These are phyloP conservation scores for Phlebiopsis gigantea DNA, from an alignment of 768 basidiomycete genomes.

Conservation along the genomic window DNA sequence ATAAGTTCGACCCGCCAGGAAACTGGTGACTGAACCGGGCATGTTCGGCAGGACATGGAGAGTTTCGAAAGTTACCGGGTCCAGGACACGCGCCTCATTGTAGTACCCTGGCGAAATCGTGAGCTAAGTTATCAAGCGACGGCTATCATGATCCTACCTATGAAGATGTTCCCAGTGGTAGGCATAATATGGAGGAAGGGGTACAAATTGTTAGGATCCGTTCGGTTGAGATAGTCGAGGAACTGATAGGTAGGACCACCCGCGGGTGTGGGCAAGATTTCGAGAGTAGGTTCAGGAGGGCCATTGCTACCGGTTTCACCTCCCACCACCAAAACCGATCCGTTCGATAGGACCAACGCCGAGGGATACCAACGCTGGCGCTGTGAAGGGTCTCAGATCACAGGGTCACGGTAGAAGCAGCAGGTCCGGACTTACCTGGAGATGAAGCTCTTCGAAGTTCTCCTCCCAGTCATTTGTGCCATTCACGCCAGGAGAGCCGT, in stretches of 20 bases:
- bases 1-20: conserved; percentile 71
- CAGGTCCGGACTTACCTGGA: conserved; percentile 49
- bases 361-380: conserved; percentile 70
- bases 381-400: conserved; percentile 24
- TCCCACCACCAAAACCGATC: conserved; percentile 67
- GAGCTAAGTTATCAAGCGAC: not conserved
- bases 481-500: conserved; percentile 62
- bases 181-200: conserved; percentile 74
- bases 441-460: conserved; percentile 45
- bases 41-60: conserved; percentile 59
- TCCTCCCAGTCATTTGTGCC: conserved; percentile 81
- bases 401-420: not conserved
- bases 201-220: conserved; percentile 78
- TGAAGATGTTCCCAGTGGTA: conserved; percentile 54
- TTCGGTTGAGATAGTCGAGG: conserved; percentile 63
- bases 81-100: conserved; percentile 75
- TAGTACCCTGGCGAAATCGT: conserved; percentile 50
- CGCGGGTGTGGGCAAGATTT: conserved; percentile 60
- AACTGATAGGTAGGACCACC: conserved; percentile 51
- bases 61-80: conserved; percentile 62
- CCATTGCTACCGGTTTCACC: conserved; percentile 73
- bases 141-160: conserved; percentile 39
- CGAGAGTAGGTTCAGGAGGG: conserved; percentile 59
- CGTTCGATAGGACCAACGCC: conserved; percentile 66
- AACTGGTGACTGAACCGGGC: conserved; percentile 68